Evolutionary conservation across 176 grass and related monocot genomes (phyloP), one percentile per base, ranked within the genome.

Genomic region (Zea luxurians): DNA sequence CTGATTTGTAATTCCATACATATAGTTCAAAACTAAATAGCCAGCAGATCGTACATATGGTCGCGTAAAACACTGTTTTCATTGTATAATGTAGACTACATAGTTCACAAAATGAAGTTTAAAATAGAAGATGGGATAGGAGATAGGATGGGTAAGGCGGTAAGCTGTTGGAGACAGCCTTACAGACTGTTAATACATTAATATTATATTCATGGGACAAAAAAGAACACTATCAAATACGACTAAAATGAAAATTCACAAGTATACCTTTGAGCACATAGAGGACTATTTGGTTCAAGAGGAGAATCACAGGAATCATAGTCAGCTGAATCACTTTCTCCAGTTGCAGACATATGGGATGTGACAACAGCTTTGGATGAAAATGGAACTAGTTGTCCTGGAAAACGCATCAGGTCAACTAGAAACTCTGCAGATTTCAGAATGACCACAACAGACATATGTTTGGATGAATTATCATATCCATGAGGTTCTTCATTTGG

Each of bases 241-340:
- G 20, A 82, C 73, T 53, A 63, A 70, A 89, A 70, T 48, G 59
- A 35, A 38, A 50, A 55, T 66, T 54, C 48, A 64, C 7, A 50
- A 43, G 15, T 53, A 64, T 93, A 93, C 91, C 91, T 20, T 88
- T 85, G 68, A 65, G 89, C 88, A 61, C 81, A 94, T 27, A 98
- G 61, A 45, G 96, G 96, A 80, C 96, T 98, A 60, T 95, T 98
- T 12, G 96, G 92, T 80, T 98, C 96, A 80, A 95, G 89, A 9
- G 96, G 96, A 86, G 96, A 98, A 84, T 98, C 92, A 78, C 92
- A 98, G 65, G 96, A 98, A 83, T 98, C 96, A 87, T 95, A 89
- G 43, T 98, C 92, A 44, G 75, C 96, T 76, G 92, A 98, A 50
- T 98, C 96, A 46, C 83, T 90, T 86, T 98, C 96, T 66, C 89